These are phyloP conservation scores for Phytophthora cajani DNA, from an alignment of 352 stramenopile genomes.

Conservation along the genomic window DNA sequence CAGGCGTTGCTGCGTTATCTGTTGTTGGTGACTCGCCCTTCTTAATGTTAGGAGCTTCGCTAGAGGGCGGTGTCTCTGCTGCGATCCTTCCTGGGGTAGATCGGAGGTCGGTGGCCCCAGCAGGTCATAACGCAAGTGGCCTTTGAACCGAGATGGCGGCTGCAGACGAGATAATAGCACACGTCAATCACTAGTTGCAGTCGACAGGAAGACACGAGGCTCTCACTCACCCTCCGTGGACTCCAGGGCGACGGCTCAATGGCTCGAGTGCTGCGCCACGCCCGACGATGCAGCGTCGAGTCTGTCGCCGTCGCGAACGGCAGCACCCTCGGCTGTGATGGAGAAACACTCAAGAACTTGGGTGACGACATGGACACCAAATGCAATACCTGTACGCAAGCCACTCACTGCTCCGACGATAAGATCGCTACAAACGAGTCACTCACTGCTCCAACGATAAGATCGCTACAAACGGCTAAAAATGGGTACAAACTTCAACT, in stretches of 20 bases:
- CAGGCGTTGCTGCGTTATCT: neutral
- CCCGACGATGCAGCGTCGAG: conserved; percentile 56
- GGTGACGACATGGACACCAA: conserved; percentile 14
- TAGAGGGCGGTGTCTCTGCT: neutral
- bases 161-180: conserved; percentile 17
- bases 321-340: conserved; percentile 23
- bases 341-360: conserved; percentile 1
- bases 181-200: neutral
- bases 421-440: neutral
- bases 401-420: neutral
- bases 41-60: neutral
- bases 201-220: neutral
- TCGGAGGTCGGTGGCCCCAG: conserved; percentile 10
- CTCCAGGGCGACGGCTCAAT: conserved; percentile 23
- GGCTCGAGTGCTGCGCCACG: conserved; percentile 57
- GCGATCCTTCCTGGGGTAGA: neutral
- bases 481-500: conserved; percentile 13
- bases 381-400: neutral
- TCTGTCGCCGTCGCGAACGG: conserved; percentile 68
- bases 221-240: conserved; percentile 42
- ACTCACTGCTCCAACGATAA: neutral
- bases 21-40: neutral
- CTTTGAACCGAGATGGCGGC: conserved; percentile 53
- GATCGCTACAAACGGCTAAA: neutral
- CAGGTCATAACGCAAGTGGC: conserved; percentile 41